Evolutionary conservation across 257 asterid species (phyloP).

Genomic region (Solanum appendiculatum): DNA sequence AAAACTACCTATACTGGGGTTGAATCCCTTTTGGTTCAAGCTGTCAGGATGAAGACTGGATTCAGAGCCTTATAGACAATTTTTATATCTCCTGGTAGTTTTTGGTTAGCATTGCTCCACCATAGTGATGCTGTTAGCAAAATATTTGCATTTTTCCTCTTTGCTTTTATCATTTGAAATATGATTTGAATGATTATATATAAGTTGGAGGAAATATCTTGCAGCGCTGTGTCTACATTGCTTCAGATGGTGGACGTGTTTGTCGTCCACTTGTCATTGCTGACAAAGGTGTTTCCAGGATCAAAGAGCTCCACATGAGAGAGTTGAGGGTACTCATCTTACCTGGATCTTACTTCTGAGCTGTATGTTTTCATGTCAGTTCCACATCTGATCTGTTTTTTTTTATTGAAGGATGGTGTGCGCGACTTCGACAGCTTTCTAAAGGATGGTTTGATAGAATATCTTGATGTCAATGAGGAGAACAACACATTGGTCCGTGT

Average conservation of each 20-base stretch:
- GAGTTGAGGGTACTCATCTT: slow-evolving; percentile 65
- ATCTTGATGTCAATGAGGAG: slow-evolving; percentile 98
- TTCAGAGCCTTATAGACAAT: background rate
- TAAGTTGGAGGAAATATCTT: slow-evolving; percentile 13
- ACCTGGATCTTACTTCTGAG: background rate
- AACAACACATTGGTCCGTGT: slow-evolving; percentile 79
- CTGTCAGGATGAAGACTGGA: background rate
- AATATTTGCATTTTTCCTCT: background rate
- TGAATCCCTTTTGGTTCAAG: background rate
- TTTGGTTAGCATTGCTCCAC: background rate
- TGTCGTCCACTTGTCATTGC: slow-evolving; percentile 98
- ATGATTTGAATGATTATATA: background rate
- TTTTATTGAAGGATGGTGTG: slow-evolving; percentile 69
- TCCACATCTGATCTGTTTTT: slow-evolving; percentile 5
- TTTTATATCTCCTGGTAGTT: background rate
- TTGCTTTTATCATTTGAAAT: background rate
- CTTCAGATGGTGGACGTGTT: slow-evolving; percentile 99
- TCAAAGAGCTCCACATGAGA: slow-evolving; percentile 91
- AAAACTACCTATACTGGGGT: background rate
- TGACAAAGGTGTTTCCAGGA: slow-evolving; percentile 87
- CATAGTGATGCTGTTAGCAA: background rate
- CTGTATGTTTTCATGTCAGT: background rate
- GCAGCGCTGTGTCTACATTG: slow-evolving; percentile 91
- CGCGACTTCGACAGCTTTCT: slow-evolving; percentile 74
- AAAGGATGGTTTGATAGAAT: slow-evolving; percentile 84